Evolutionary conservation across 768 basidiomycete species (phyloP).

Genomic region (Termitomyces sp.): DNA sequence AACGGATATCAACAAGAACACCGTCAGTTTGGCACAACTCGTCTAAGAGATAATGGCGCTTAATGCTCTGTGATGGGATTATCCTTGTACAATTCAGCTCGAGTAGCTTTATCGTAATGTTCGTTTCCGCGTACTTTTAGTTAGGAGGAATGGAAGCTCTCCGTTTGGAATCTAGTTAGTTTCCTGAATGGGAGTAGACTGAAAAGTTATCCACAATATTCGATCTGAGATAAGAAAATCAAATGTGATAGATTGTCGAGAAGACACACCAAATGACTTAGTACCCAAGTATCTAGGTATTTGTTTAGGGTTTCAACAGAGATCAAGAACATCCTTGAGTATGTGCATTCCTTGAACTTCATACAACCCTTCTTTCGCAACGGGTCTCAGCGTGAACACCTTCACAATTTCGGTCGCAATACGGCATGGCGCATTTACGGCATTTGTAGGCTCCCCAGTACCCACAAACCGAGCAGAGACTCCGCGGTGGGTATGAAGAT

Average conservation of each 20-base stretch:
- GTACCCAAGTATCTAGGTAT: neutral
- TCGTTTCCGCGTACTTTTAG: slow-evolving; percentile 2
- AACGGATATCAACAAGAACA: slow-evolving; percentile 51
- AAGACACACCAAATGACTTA: too few relatives aligned
- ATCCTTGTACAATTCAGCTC: neutral
- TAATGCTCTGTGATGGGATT: neutral
- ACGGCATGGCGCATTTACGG: slow-evolving; percentile 69
- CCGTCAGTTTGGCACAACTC: slow-evolving; percentile 54
- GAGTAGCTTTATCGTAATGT: slow-evolving; percentile 7
- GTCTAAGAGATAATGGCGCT: slow-evolving; percentile 11
- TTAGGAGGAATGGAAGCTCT: neutral
- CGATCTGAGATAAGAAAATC: too few relatives aligned
- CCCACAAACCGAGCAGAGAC: slow-evolving; percentile 82
- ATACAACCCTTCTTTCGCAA: slow-evolving; percentile 71
- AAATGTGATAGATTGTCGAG: too few relatives aligned
- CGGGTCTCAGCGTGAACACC: slow-evolving; percentile 72
- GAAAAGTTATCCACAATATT: too few relatives aligned
- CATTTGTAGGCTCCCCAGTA: slow-evolving; percentile 81
- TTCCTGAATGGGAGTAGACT: too few relatives aligned
- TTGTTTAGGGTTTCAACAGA: neutral
- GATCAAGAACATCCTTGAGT: neutral
- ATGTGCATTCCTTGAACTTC: slow-evolving; percentile 4
- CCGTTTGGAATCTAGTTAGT: neutral
- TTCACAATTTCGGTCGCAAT: slow-evolving; percentile 71
- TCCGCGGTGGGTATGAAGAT: slow-evolving; percentile 57